A percentile compares a stretch with the other conserved stretches of the same genome.
phyloP scores from a whole-genome alignment of 116 monocot genomes.

The Posidonia oceanica region DNA sequence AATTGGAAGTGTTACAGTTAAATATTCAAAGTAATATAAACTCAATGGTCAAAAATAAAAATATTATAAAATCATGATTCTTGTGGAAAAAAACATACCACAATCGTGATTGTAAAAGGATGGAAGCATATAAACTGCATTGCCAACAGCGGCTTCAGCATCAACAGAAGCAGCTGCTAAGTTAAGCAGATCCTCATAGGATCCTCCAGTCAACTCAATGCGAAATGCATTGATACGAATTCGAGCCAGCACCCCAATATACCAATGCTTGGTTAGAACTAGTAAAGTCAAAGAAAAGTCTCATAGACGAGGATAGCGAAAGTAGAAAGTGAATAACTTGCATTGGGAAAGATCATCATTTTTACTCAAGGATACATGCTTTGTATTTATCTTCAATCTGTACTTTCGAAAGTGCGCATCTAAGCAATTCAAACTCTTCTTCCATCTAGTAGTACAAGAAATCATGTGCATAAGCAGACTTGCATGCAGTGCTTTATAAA shows the following conservation, averaged over 20 bases:
- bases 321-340: too few relatives aligned
- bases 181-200: conserved; percentile 57
- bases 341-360: too few relatives aligned
- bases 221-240: conserved; percentile 90
- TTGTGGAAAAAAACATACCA: conserved; percentile 35
- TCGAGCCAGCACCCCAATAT: conserved; percentile 56
- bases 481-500: not conserved
- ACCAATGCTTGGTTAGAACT: conserved; percentile 93
- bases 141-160: conserved; percentile 69
- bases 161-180: conserved; percentile 48
- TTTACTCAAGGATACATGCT: conserved; percentile 55
- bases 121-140: conserved; percentile 91
- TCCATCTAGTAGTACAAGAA: conserved; percentile 47
- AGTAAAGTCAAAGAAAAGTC: conserved; percentile 37
- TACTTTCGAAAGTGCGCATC: conserved; percentile 31
- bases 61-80: not conserved
- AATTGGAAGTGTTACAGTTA: too few relatives aligned
- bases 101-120: conserved; percentile 98
- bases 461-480: not conserved
- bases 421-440: conserved; percentile 60
- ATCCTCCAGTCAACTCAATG: conserved; percentile 54
- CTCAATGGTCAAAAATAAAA: not conserved
- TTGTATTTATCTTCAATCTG: conserved; percentile 36
- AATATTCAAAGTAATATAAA: not conserved
- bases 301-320: not conserved